Evolutionary conservation across 1,139 yeast species (phyloP), one percentile per base, ranked within the genome.

Genomic region (Debaryomyces sp.): DNA sequence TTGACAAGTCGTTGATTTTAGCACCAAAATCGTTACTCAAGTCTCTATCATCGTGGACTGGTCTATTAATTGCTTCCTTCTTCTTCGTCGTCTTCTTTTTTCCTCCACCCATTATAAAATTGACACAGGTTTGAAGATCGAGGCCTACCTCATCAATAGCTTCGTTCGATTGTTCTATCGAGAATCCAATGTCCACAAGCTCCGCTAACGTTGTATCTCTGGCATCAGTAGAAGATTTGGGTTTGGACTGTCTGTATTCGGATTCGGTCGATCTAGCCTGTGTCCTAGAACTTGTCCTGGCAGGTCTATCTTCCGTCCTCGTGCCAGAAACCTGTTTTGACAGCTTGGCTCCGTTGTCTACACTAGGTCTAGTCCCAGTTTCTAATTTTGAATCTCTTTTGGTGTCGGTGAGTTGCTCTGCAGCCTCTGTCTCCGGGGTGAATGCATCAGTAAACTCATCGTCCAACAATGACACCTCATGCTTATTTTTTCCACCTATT

Each of bases 101-200:
- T 5, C 61, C 58, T 1, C 61, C 64, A 43, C 72, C 75, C 89
- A 89, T 85, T 41, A 89, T 72, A 53, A 71, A 80, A 46, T 84
- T 84, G 33, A 88, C 87, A 35, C 96, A 92, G 35, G 73, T 77
- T 54, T 85, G 82, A 10, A 88, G 71, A 56, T 87, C 81, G 24
- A 76, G 58, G 0, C 92, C 94, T n/a, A 72, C 67, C 21, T 70
- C 64, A 17, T 71, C 73, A 38, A 89, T 73, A 0, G 96, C 96
- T 7, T 71, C 70, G 38, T 75, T 78, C 4, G 95, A 83, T 45
- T 77, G 81, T 2, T 82, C 85, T 1, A 79, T 69, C 1, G 85
- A 68, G 58, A 89, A 89, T 1, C 96, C 96, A 80, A 89, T 89
- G 53, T 89, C 96, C 1, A 89, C 67, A 46, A 89, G 71, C 56